phyloP scores from a whole-genome alignment of 257 asterid genomes.

The Solanum clarkiae region DNA sequence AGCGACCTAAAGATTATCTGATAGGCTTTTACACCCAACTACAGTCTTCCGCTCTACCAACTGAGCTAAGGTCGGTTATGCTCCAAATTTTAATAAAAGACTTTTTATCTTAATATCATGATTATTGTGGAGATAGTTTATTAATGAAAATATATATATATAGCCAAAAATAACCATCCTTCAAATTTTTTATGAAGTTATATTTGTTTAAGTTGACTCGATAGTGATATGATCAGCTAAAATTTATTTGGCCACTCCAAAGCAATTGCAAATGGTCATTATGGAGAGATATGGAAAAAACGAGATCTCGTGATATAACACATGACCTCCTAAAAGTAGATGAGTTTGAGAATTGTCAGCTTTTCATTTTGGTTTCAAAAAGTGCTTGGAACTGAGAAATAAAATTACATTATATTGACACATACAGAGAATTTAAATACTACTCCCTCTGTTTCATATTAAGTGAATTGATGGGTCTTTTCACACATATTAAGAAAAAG shows the following conservation, averaged over 20 bases:
- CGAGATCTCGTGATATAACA: too few relatives aligned
- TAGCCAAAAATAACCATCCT: neutral
- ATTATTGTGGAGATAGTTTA: neutral
- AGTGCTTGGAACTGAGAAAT: neutral
- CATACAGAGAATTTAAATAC: neutral
- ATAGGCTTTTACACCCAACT: neutral
- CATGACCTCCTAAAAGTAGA: neutral
- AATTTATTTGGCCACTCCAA: neutral
- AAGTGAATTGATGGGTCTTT: too few relatives aligned
- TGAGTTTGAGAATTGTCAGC: neutral
- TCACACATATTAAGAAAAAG: too few relatives aligned
- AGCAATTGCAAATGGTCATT: neutral
- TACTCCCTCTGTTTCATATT: too few relatives aligned
- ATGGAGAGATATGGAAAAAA: neutral
- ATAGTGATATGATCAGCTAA: neutral
- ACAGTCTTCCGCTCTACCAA: constrained; percentile 2
- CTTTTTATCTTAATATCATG: rapidly evolving
- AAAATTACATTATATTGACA: neutral
- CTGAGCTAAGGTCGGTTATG: neutral
- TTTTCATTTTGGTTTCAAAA: neutral
- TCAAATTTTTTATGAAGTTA: neutral
- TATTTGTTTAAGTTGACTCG: neutral
- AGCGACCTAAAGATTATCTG: neutral
- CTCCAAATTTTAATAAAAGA: rapidly evolving
- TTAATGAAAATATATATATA: neutral